A percentile compares a stretch with the other conserved stretches of the same genome.
phyloP scores from a whole-genome alignment of 2,329 filamentous ascomycete genomes.

The Trichoderma koningii region DNA sequence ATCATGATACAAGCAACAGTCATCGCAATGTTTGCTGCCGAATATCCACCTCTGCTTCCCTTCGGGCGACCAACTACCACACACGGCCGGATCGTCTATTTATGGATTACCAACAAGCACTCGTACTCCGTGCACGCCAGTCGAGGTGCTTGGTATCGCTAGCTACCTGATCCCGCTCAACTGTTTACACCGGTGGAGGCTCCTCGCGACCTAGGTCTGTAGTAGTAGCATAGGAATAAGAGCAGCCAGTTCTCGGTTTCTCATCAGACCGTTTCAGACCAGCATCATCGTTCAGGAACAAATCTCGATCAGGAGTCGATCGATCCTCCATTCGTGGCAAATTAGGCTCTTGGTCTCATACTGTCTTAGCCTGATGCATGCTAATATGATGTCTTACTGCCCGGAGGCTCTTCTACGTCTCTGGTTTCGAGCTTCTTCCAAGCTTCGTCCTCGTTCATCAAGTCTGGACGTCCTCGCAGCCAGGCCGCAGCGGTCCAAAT shows the following conservation, averaged over 20 bases:
- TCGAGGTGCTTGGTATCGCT: neutral
- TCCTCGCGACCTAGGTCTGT: neutral
- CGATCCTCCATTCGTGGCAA: slow-evolving; percentile 4
- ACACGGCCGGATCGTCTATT: slow-evolving; percentile 6
- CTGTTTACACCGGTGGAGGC: neutral
- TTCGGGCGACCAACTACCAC: neutral
- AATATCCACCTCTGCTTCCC: neutral
- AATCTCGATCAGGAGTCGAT: neutral
- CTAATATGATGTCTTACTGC: slow-evolving; percentile 16
- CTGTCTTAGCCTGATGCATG: slow-evolving; percentile 25
- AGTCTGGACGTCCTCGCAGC: neutral
- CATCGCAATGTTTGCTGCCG: neutral
- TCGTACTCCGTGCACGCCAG: neutral
- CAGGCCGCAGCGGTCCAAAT: slow-evolving; percentile 19
- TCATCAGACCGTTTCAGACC: slow-evolving; percentile 28
- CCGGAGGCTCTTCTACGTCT: slow-evolving; percentile 1
- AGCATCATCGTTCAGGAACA: slow-evolving; percentile 6
- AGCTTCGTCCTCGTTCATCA: neutral
- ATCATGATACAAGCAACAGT: neutral
- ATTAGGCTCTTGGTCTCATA: slow-evolving; percentile 7
- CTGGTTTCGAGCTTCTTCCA: neutral
- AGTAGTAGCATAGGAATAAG: neutral
- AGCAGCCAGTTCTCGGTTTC: slow-evolving; percentile 1
- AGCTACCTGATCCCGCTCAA: neutral
- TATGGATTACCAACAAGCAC: neutral